These are phyloP conservation scores for Podila minutissima DNA, from an alignment of 192 early-diverging fungal genomes.

Conservation along the genomic window DNA sequence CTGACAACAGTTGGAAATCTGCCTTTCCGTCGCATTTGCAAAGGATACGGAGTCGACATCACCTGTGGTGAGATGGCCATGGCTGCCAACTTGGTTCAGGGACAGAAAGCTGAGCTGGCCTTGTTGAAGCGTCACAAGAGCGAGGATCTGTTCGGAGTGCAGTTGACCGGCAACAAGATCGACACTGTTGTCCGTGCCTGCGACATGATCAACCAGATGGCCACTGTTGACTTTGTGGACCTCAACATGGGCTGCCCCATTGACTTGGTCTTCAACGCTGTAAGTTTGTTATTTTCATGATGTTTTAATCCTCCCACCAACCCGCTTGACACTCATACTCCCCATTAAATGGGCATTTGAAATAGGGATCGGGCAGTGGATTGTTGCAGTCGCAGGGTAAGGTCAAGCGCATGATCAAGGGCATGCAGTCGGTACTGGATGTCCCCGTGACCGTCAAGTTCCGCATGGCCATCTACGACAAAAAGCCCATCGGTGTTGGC, in stretches of 20 bases:
- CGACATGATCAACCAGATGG: conserved; percentile 73
- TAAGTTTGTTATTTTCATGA: conserved; percentile 11
- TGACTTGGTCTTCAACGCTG: conserved; percentile 80
- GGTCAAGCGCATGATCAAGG: conserved; percentile 78
- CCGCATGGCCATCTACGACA: conserved; percentile 77
- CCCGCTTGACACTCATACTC: background rate
- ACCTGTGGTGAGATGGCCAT: conserved; percentile 98
- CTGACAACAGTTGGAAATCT: conserved; percentile 98
- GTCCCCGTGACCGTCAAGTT: conserved; percentile 93
- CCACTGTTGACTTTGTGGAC: conserved; percentile 93
- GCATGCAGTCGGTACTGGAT: conserved; percentile 75
- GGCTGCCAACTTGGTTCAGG: conserved; percentile 73
- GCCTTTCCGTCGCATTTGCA: conserved; percentile 95
- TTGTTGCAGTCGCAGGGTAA: conserved; percentile 74
- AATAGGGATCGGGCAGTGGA: conserved; percentile 83
- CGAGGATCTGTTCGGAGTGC: conserved; percentile 95
- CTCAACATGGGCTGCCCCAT: conserved; percentile 98
- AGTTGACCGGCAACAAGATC: conserved; percentile 77
- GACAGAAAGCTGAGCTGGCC: conserved; percentile 82
- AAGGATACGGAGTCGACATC: conserved; percentile 93
- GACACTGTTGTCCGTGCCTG: conserved; percentile 67
- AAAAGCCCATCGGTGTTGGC: conserved; percentile 72
- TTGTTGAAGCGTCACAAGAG: conserved; percentile 83
- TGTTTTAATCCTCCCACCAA: background rate
- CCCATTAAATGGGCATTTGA: background rate